Percentiles rank a stretch among this genome's conserved stretches.
phyloP scores from a whole-genome alignment of 2,329 filamentous ascomycete genomes.

The Sporothrix phasma region DNA sequence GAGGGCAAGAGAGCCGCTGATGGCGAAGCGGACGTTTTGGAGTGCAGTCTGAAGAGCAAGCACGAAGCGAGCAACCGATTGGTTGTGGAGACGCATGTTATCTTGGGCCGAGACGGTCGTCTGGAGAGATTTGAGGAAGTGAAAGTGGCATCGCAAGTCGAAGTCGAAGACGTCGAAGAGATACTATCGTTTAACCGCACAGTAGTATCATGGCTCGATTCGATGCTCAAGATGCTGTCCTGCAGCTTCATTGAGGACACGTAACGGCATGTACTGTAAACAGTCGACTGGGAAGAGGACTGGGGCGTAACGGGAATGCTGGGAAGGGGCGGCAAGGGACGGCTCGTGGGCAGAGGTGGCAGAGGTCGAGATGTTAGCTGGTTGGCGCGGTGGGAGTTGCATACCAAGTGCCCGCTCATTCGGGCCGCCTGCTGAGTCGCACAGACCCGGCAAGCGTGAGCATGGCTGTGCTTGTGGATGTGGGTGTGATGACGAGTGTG shows the following conservation, averaged over 20 bases:
- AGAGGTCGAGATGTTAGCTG: not conserved
- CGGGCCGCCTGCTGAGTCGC: not conserved
- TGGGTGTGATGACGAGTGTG: not conserved
- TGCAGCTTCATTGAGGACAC: not conserved
- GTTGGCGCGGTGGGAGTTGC: slow-evolving; percentile 19
- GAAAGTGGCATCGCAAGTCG: no score
- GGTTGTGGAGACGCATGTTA: not conserved
- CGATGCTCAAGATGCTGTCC: not conserved
- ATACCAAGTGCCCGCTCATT: not conserved
- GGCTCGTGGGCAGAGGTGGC: not conserved
- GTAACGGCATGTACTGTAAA: not conserved
- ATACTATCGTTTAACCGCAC: not conserved
- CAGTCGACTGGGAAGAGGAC: not conserved
- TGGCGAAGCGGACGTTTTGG: slow-evolving; percentile 35
- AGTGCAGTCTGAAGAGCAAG: slow-evolving; percentile 31
- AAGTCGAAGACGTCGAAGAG: not conserved
- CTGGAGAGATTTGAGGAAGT: no score
- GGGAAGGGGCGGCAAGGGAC: slow-evolving; percentile 2
- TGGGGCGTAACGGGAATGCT: not conserved
- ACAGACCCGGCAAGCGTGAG: not conserved
- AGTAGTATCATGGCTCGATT: not conserved
- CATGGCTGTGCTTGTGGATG: not conserved
- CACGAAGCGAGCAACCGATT: slow-evolving; percentile 29
- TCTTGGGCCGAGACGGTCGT: not conserved
- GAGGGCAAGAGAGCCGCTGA: slow-evolving; percentile 37